These are phyloP conservation scores for Russula compacta DNA, from an alignment of 768 basidiomycete species.

Conservation along the genomic window DNA sequence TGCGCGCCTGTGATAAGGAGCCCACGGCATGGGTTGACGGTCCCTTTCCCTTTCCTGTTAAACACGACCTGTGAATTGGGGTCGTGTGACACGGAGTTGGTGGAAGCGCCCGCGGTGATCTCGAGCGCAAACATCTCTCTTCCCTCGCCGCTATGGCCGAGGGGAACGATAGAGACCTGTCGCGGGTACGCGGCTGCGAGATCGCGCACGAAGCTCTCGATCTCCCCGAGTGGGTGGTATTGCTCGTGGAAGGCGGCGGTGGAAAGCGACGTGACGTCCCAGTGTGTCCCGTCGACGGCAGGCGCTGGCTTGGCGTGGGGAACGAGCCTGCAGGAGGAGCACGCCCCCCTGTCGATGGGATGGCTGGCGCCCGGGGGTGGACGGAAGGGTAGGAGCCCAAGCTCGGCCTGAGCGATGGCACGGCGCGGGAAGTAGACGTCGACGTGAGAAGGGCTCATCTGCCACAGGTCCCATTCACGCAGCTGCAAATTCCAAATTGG, in stretches of 20 bases:
- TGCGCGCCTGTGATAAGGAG: slow-evolving; percentile 66
- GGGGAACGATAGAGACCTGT: slow-evolving; percentile 33
- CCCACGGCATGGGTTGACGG: slow-evolving; percentile 34
- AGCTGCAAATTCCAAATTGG: slow-evolving; percentile 25
- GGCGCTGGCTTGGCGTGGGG: not conserved
- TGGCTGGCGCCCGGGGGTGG: slow-evolving; percentile 1
- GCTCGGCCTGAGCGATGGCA: slow-evolving; percentile 19
- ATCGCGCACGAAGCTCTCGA: slow-evolving; percentile 43
- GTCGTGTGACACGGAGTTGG: slow-evolving; percentile 8
- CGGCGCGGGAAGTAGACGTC: slow-evolving; percentile 38
- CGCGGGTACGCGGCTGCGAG: slow-evolving; percentile 40
- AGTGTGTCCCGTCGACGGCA: not conserved
- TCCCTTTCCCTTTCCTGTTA: slow-evolving; percentile 8
- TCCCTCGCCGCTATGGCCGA: slow-evolving; percentile 53
- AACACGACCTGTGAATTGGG: slow-evolving; percentile 6
- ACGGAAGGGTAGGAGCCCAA: slow-evolving; percentile 16
- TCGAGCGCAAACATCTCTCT: slow-evolving; percentile 48
- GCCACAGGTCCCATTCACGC: slow-evolving; percentile 45
- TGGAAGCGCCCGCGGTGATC: slow-evolving; percentile 29
- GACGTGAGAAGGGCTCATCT: slow-evolving; percentile 35
- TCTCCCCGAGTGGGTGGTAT: slow-evolving; percentile 51
- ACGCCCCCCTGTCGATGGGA: not conserved
- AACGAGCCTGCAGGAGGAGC: slow-evolving; percentile 26
- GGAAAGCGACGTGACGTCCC: slow-evolving; percentile 24
- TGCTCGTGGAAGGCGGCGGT: slow-evolving; percentile 31